Percentiles rank a stretch among this genome's conserved stretches.
Evolutionary conservation across 2,329 filamentous ascomycete genomes (phyloP).

Genomic region (Penicillium sp.): DNA sequence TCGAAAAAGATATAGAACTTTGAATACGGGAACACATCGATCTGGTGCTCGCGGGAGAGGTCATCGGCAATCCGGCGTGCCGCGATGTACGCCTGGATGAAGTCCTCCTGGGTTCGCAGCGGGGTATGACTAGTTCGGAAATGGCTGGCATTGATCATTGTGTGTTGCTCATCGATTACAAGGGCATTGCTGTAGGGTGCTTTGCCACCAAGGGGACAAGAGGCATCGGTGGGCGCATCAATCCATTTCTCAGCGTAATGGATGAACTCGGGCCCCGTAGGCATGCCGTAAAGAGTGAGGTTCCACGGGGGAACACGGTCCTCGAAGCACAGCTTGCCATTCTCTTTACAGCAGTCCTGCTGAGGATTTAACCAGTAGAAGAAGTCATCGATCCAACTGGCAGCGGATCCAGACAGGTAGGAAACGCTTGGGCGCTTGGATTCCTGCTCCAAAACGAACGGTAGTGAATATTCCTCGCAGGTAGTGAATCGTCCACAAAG

Average conservation of each 20-base stretch:
- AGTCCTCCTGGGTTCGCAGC: conserved; percentile 80
- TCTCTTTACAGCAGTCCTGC: conserved; percentile 69
- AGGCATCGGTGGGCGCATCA: conserved; percentile 68
- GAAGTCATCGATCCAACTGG: conserved; percentile 96
- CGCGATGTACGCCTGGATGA: conserved; percentile 83
- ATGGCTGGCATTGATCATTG: conserved; percentile 73
- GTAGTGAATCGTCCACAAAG: conserved; percentile 88
- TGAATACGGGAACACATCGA: conserved; percentile 91
- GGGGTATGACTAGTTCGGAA: conserved; percentile 89
- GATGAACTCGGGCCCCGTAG: conserved; percentile 84
- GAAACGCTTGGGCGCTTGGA: conserved; percentile 82
- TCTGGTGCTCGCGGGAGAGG: conserved; percentile 64
- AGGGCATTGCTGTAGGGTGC: conserved; percentile 83
- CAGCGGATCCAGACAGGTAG: conserved; percentile 80
- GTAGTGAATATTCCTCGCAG: conserved; percentile 75
- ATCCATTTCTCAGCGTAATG: conserved; percentile 82
- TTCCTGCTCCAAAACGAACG: conserved; percentile 90
- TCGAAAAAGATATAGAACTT: conserved; percentile 99
- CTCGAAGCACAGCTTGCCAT: conserved; percentile 70
- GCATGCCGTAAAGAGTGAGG: conserved; percentile 83
- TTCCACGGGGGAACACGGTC: conserved; percentile 79
- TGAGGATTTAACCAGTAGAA: conserved; percentile 93
- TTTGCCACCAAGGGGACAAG: conserved; percentile 82
- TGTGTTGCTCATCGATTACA: conserved; percentile 63
- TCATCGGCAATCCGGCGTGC: conserved; percentile 81